Evolutionary conservation across 192 early-diverging fungal species (phyloP).

Genomic region (Dissophora globulifera): DNA sequence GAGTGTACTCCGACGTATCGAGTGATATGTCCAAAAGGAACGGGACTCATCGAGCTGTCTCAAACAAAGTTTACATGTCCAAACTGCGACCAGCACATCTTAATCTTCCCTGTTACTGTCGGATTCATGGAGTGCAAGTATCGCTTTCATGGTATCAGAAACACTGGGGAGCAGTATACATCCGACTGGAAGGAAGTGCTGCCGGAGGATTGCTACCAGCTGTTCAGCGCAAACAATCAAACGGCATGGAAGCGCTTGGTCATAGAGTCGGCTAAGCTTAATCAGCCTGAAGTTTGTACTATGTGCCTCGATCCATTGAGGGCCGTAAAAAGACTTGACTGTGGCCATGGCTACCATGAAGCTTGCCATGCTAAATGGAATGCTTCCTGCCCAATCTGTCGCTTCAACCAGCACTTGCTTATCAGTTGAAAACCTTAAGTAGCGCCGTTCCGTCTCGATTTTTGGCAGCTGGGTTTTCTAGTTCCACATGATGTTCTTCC

Average conservation of each 20-base stretch:
- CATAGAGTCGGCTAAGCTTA: background rate
- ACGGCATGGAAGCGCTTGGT: background rate
- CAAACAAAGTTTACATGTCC: background rate
- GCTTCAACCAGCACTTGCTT: constrained; percentile 1
- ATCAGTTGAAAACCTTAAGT: too few species aligned
- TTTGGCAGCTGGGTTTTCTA: too few species aligned
- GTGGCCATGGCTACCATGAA: background rate
- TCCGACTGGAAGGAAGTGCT: background rate
- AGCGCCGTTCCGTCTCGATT: too few species aligned
- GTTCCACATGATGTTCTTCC: too few species aligned
- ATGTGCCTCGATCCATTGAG: background rate
- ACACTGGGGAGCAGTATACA: constrained; percentile 2
- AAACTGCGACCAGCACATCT: background rate
- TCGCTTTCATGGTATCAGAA: constrained; percentile 8
- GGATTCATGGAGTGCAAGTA: constrained; percentile 9
- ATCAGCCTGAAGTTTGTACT: background rate
- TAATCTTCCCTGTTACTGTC: background rate
- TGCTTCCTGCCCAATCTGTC: background rate
- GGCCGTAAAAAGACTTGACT: background rate
- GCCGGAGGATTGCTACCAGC: background rate
- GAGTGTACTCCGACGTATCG: background rate
- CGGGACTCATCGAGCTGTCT: background rate
- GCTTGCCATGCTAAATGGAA: background rate
- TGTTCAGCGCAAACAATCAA: too few species aligned
- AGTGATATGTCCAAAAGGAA: background rate